Base-by-base conservation (phyloP, 73 alveolate species). In the Urostyla sp. region DNA sequence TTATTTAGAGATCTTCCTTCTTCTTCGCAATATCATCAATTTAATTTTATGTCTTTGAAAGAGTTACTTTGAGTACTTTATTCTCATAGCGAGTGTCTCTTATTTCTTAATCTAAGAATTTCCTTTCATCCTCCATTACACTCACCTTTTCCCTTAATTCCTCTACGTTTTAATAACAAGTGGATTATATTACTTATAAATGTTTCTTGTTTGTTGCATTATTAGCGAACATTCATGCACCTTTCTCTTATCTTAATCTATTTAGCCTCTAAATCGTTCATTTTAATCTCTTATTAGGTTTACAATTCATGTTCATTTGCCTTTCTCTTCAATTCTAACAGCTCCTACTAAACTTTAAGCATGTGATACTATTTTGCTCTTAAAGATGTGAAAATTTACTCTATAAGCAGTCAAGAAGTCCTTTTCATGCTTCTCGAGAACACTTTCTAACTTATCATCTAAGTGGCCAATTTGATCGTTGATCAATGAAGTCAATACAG, bases 351-450 rank as follows among this genome's bases (percentile, higher is more conserved):
- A 24, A 81, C 91, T 30, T 81, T 81, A 32, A 60, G 45, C 75
- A 77, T 77, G 43, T 77, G 89, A 26, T 52, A 48, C 87, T 75
- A 56, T 13, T 0, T n/a, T 24, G n/a, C 13, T 23, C 8, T 34
- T 10, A 8, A 13, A 32, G 10, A 24, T 21, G 28, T 21, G 32
- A 21, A 23, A 4, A 21, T 26, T 23, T 67, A 63, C 79, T 35
- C 80, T 67, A 38, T 81, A 81, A 0, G 91, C 91, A 51, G 82
- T 59, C 1, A 81, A 60, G 38, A 81, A 81, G 72, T 81, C 91
- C 43, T 81, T 66, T 38, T 81, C 91, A 37, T 81, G 84, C 59
- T 48, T 49, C 72, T 81, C 79, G 16, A 81, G 74, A 3, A 81
- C 45, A 0, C 18, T 6, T 27, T 81, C 91, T 2, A 81, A 73